Evolutionary conservation across 2,329 filamentous ascomycete species (phyloP), one percentile per base, ranked within the genome.

Genomic region (Aspergillus ibericus): DNA sequence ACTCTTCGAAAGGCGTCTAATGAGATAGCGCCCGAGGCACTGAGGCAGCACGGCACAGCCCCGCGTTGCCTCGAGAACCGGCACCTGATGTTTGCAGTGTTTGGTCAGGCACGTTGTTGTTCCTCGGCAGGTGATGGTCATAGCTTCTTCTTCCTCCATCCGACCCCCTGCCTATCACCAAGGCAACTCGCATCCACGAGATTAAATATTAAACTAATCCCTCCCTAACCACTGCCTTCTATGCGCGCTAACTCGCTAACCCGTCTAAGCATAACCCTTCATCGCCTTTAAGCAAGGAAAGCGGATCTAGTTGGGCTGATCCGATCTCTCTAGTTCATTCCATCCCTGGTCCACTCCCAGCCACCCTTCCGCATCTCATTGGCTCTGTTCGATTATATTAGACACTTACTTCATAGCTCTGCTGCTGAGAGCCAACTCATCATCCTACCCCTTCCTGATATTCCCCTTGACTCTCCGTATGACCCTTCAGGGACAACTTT

Each of bases 361-460:
- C 59, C 61, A 62, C 61, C 60, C 12, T 60, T 55, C 36, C 34
- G 29, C 10, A 42, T 49, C 55, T 55, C 10, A 63, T 63, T 63
- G 61, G 61, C 57, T 49, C 61, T 52, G 32, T 40, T 55, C 52
- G 25, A 36, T 40, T 51, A 55, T 60, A 60, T 55, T 52, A 58
- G 57, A 48, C 40, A 62, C 52, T 63, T 59, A 60, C 59, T 60
- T 59, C 52, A 62, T 61, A 58, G 59, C 55, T 60, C 46, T 53
- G 57, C 27, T 38, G 36, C 38, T 32, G 18, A 22, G 25, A 40
- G 53, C 57, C 60, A 62, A 58, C 60, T 53, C 58, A 62, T 60
- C 55, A 52, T 15, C 53, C 57, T 32, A 44, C 32, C 53, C 52
- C 48, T 22, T 52, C 54, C 48, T 38, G 46, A 55, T 29, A 29